Base-by-base conservation (phyloP, 768 basidiomycete genomes). In the Agaricus blazei region DNA sequence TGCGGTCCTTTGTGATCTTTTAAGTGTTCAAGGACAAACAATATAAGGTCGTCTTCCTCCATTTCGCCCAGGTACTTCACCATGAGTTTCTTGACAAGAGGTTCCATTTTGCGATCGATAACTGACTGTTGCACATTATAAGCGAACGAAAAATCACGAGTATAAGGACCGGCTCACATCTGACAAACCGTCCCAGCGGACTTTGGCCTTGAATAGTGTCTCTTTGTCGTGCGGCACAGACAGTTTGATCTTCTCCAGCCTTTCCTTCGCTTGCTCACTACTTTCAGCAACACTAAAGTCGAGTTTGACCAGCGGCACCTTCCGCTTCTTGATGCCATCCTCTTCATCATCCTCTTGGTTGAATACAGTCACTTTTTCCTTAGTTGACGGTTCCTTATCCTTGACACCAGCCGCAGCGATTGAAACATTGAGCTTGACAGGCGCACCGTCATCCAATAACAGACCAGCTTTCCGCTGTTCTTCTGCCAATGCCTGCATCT, bases 21-120 rank as follows among this genome's bases (percentile, higher is more conserved):
- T 45, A 97, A 72, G 67, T 96, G 93, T 67, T 97, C 94, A 11
- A 96, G 72, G 7, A 90, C 92, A 67, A 93, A 97, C 83, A 96
- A 90, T 54, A 93, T 87, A 57, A 97, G 78, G 65, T 98, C 94
- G 59, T 94, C 91, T 64, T 96, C 94, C 58, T 94, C 91, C 64
- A 93, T 79, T 64, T 95, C 93, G 56, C 93, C 94, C 11, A 98
- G 82, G 63, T 90, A 92, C 67, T 89, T 88, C 36, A 81, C 78
- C 84, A 98, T 93, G 61, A 88, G 78, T 7, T 82, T 81, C 59
- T 90, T 88, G 27, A 93, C 83, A 51, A 95, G 72, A 29, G 91
- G 87, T 67, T 93, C 88, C 15, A 98, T 75, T 70, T 96, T 97
- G 41, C 84, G 80, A 62, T 90, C 88, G 62, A 96, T 87, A 69